Conservation (phyloP, 106 monocot genomes). For the Posidonia australis region DNA sequence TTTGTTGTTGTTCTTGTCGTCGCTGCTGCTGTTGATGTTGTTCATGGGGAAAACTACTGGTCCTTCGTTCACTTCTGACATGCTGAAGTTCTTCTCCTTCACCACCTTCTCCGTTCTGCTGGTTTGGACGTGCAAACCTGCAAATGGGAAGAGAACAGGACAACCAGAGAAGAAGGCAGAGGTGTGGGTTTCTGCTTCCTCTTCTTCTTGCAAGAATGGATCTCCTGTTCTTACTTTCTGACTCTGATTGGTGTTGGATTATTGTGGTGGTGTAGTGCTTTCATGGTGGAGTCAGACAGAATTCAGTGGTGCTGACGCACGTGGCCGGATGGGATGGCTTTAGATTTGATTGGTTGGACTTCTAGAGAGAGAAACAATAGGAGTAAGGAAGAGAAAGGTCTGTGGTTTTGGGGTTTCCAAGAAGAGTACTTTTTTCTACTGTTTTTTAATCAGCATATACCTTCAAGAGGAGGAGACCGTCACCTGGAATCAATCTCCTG, state of each 20-base stretch:
- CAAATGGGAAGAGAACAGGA: neutral
- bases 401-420: neutral
- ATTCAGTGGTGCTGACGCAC: neutral
- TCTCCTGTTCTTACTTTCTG: too few species aligned
- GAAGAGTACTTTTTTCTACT: neutral
- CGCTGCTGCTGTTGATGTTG: neutral
- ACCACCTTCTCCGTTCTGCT: neutral
- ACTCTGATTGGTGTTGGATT: conserved; percentile 2
- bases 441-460: too few species aligned
- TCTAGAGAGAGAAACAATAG: neutral
- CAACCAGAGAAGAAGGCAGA: too few species aligned
- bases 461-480: too few species aligned
- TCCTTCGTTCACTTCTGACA: neutral
- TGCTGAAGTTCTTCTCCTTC: neutral
- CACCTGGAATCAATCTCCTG: too few species aligned
- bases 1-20: too few species aligned
- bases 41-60: too few species aligned
- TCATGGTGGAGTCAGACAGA: neutral
- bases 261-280: neutral
- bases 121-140: neutral
- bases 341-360: too few species aligned
- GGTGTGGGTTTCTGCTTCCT: too few species aligned
- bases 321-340: conserved; percentile 1
- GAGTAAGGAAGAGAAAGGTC: neutral
- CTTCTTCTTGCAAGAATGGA: too few species aligned